Evolutionary conservation across 2,329 filamentous ascomycete species (phyloP), one percentile per base, ranked within the genome.

Genomic region (Diplodia sapinea): DNA sequence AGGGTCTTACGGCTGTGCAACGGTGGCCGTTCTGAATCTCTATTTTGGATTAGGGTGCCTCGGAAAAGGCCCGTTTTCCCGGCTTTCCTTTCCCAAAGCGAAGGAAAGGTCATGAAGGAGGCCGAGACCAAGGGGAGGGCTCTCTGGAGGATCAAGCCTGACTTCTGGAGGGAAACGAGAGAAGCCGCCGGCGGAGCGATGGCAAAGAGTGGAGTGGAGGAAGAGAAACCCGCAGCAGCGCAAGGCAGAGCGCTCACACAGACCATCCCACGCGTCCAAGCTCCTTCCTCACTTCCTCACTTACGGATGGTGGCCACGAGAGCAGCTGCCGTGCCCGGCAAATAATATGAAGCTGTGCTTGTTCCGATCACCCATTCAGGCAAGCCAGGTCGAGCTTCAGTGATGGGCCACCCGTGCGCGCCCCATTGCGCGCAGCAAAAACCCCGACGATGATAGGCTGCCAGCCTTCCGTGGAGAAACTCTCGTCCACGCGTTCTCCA

Each of bases 391-490:
- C 26, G 23, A 40, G 55, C 55, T 33, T 17, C 38, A 20, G 20
- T 20, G 33, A 57, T 40, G 33, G 6, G 17, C 54, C n/a, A 15
- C 56, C n/a, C 51, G 23, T 15, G 56, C 47, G 56, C 56, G 26
- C 40, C 56, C 20, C 13, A 47, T 51, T 62, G 43, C 57, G 49
- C 12, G 50, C 59, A 33, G 40, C 57, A 29, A 20, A n/a, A n/a
- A n/a, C 6, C 56, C 26, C 59, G 43, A 47, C 40, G 40, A 5
- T n/a, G 59, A 63, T 63, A 63, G 59, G 59, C 47, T 50, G 47
- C n/a, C 29, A 26, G 49, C 2, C 23, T 23, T 26, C 59, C 59
- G 57, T 63, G 59, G 59, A 51, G 59, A 63, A 59, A 36, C 17
- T 47, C 59, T 47, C 26, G 15, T 43, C 15, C 40, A 26, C 17